These are phyloP conservation scores for Colletotrichum orbiculare DNA, from an alignment of 2,329 filamentous ascomycete species.

Conservation along the genomic window DNA sequence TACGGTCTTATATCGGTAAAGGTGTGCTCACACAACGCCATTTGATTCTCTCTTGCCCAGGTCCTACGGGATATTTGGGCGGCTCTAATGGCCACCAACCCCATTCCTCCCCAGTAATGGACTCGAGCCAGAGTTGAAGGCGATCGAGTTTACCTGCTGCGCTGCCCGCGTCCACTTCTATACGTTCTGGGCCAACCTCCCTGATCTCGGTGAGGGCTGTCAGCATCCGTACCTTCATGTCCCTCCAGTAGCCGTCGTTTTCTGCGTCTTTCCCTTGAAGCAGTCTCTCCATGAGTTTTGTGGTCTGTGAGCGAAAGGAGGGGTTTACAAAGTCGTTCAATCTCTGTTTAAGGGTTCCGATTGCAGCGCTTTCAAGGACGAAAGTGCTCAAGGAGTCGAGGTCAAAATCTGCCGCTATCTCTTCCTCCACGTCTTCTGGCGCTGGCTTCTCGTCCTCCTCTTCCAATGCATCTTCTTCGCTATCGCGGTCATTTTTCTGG, in stretches of 20 bases:
- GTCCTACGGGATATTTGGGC: neutral
- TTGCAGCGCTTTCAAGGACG: neutral
- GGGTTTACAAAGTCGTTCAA: neutral
- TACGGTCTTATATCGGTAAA: too few species aligned
- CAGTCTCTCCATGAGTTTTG: neutral
- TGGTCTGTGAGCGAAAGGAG: neutral
- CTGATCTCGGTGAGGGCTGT: neutral
- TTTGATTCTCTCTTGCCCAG: neutral
- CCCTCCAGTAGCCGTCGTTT: neutral
- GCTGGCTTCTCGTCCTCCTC: too few species aligned
- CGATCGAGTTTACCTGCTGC: neutral
- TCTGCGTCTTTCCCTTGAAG: neutral
- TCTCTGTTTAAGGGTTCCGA: neutral
- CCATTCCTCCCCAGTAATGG: neutral
- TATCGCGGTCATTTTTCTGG: too few species aligned
- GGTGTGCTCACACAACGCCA: conserved; percentile 1
- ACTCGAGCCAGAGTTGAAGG: neutral
- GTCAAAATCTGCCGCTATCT: too few species aligned
- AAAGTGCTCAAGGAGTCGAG: neutral
- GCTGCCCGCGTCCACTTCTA: neutral
- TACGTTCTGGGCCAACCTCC: neutral
- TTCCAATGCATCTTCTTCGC: too few species aligned
- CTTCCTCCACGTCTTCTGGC: too few species aligned
- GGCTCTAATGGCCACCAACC: neutral
- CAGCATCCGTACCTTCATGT: neutral